Evolutionary conservation across 495 filamentous ascomycete genomes (phyloP), one percentile per base, ranked within the genome.

Genomic region (Penicillium parvum): DNA sequence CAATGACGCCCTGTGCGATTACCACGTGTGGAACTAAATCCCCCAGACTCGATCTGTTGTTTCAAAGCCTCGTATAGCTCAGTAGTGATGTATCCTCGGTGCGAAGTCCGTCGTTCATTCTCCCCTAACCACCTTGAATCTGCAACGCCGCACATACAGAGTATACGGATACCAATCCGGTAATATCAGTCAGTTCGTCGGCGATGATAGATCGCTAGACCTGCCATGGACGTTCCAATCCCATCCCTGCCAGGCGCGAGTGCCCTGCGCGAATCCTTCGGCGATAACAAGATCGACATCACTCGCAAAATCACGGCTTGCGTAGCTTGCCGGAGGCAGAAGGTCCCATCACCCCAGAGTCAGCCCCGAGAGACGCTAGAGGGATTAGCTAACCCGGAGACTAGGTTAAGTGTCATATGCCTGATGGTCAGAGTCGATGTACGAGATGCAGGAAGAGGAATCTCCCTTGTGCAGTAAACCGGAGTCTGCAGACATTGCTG

Each of bases 341-440:
- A 69, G 48, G 65, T 23, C 11, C 26, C 5, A 4, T 15, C 7
- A 18, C 22, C 12, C 1, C 26, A 5, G 16, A 16, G 23, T 20
- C n/a, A 21, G 14, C 8, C 16, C 15, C 32, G 6, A 5, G 23
- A 27, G 6, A 27, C 18, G 32, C 18, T 10, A 26, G 17, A 7
- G 15, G n/a, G 16, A 5, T 26, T 38, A 20, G 0, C 15, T 17
- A 11, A 8, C n/a, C n/a, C n/a, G n/a, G n/a, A n/a, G n/a, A 18
- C 4, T 30, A 68, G 65, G 60, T 71, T 27, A 72, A 71, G 62
- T 72, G 69, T 40, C 59, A 68, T 40, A 72, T 72, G 66, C 35
- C 41, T 29, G 62, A 66, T 23, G 52, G 53, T 7, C 49, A 65
- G 30, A 51, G 58, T 3, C 61, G 55, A 16, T 64, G 61, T 40